These are phyloP conservation scores for Sequoia sempervirens DNA, from an alignment of 75 land plant genomes.

Conservation along the genomic window DNA sequence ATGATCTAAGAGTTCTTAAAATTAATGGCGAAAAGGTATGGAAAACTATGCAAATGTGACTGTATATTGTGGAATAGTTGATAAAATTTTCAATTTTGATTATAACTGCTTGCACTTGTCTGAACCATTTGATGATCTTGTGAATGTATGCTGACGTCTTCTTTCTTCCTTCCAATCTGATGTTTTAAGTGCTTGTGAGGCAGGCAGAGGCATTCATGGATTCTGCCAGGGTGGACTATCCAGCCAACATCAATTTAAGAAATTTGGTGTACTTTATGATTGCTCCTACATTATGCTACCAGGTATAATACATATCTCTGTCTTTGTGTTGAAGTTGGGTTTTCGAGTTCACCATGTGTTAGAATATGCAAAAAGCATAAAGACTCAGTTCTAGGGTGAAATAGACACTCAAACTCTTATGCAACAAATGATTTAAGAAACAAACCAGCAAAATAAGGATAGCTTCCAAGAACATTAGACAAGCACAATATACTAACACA, in stretches of 20 bases:
- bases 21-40: constrained; percentile 48
- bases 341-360: background rate
- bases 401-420: background rate
- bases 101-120: background rate
- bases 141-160: background rate
- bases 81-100: background rate
- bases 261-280: constrained; percentile 84
- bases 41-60: background rate
- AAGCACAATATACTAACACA: too few species aligned
- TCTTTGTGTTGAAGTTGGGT: background rate
- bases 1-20: constrained; percentile 56
- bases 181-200: constrained; percentile 4
- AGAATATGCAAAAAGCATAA: background rate
- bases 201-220: constrained; percentile 42
- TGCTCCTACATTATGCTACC: constrained; percentile 96
- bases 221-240: constrained; percentile 27
- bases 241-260: constrained; percentile 45
- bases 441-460: too few species aligned
- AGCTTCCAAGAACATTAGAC: too few species aligned
- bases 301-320: constrained; percentile 32
- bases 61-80: background rate
- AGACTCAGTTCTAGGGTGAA: background rate
- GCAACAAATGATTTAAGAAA: too few species aligned
- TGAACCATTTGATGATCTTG: background rate
- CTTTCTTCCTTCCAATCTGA: background rate